Conservation (phyloP, 225 moss, liverwort and hornwort genomes). For the Physcomitrium patens region DNA sequence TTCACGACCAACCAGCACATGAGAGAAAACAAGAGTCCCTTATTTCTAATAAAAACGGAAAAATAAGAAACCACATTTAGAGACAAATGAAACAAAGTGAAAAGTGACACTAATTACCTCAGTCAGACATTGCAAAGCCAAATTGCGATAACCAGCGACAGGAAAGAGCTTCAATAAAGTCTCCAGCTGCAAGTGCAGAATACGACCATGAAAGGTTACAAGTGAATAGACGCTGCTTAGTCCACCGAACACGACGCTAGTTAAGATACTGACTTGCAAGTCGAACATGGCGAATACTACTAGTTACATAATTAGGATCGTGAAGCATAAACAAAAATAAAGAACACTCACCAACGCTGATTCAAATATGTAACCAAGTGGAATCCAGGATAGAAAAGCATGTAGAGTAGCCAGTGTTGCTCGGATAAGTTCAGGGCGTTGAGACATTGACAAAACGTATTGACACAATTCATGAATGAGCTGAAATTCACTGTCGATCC, state of each 20-base stretch:
- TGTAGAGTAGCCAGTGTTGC: conserved; percentile 81
- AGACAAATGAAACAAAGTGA: neutral
- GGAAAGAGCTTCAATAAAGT: conserved; percentile 84
- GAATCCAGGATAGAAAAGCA: conserved; percentile 88
- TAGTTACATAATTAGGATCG: neutral
- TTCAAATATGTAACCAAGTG: conserved; percentile 87
- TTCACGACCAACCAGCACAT: conserved; percentile 9
- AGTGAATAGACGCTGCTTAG: too few relatives aligned
- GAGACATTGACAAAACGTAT: conserved; percentile 83
- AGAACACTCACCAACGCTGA: conserved; percentile 61
- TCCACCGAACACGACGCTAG: too few relatives aligned
- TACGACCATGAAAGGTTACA: neutral
- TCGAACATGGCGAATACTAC: neutral
- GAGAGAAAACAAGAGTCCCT: neutral
- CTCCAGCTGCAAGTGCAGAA: conserved; percentile 61
- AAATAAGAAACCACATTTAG: too few relatives aligned
- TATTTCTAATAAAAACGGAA: neutral
- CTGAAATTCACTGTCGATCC: conserved; percentile 66
- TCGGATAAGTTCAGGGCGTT: conserved; percentile 83
- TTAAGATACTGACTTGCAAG: neutral
- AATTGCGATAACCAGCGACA: conserved; percentile 67
- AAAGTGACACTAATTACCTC: conserved; percentile 47
- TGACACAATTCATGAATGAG: conserved; percentile 90
- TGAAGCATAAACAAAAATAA: neutral
- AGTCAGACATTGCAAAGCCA: conserved; percentile 79